Evolutionary conservation across 345 rosid species (phyloP).

Genomic region (Ricinus communis): DNA sequence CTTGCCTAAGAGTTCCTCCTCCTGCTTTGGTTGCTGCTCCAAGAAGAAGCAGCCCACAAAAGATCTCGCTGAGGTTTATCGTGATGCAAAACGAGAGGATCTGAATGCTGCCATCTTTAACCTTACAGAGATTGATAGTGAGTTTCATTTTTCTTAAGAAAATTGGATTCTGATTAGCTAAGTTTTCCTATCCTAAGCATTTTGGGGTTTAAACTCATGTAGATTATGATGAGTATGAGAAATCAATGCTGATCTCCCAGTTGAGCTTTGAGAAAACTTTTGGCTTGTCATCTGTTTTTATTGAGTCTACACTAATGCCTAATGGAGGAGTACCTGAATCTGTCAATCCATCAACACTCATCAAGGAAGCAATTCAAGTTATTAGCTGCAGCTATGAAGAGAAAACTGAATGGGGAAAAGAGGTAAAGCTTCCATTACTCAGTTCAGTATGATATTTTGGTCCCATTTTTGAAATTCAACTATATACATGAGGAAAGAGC

Average conservation of each 20-base stretch:
- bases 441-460: background rate
- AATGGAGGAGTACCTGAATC: conserved; percentile 94
- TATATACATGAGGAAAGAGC: background rate
- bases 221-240: conserved; percentile 89
- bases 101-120: conserved; percentile 92
- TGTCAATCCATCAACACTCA: conserved; percentile 69
- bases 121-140: conserved; percentile 81
- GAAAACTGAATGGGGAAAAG: conserved; percentile 98
- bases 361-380: conserved; percentile 97
- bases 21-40: conserved; percentile 61
- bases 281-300: conserved; percentile 89
- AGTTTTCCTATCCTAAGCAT: conserved; percentile 1
- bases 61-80: conserved; percentile 71
- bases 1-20: conserved; percentile 63
- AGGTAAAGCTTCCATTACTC: conserved; percentile 43
- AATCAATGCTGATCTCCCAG: conserved; percentile 92
- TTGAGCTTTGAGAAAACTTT: conserved; percentile 94
- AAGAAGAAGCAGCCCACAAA: conserved; percentile 53
- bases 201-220: conserved; percentile 23
- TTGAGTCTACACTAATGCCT: conserved; percentile 89
- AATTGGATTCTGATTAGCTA: conserved; percentile 4
- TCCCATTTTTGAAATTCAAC: background rate
- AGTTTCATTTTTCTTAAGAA: conserved; percentile 22
- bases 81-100: conserved; percentile 85
- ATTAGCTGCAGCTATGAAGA: conserved; percentile 95